These are phyloP conservation scores for Tolypocladium sp. DNA, from an alignment of 2,329 filamentous ascomycete species.

Conservation along the genomic window DNA sequence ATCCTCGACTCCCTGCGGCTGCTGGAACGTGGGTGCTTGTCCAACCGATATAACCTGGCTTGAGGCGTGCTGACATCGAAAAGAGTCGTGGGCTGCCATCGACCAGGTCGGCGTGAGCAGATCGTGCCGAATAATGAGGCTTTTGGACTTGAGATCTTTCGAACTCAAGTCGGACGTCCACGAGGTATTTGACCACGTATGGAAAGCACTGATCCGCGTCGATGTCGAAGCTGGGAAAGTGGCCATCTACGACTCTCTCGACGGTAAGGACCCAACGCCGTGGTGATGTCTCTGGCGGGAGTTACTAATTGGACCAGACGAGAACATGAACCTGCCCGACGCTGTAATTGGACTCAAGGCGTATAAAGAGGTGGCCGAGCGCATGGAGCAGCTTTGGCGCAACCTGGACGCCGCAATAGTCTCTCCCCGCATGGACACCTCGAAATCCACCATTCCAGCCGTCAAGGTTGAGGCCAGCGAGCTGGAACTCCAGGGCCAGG, in stretches of 20 bases:
- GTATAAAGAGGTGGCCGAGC: conserved; percentile 52
- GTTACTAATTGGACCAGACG: conserved; percentile 25
- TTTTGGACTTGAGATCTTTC: conserved; percentile 57
- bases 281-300: too few species aligned
- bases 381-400: conserved; percentile 52
- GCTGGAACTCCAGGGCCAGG: conserved; percentile 31
- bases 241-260: conserved; percentile 40
- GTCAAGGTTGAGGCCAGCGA: conserved; percentile 33
- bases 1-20: conserved; percentile 47
- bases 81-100: conserved; percentile 49
- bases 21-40: conserved; percentile 40
- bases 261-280: conserved; percentile 30
- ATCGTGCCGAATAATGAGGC: conserved; percentile 50
- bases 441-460: conserved; percentile 21
- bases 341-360: conserved; percentile 47
- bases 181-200: conserved; percentile 58
- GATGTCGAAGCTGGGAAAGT: conserved; percentile 47
- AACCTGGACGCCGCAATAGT: conserved; percentile 54
- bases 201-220: conserved; percentile 58
- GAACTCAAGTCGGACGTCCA: conserved; percentile 59
- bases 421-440: conserved; percentile 44
- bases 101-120: conserved; percentile 51
- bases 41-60: not conserved
- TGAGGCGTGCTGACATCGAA: conserved; percentile 3
- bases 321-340: conserved; percentile 42